phyloP scores from a whole-genome alignment of 306 rosid species.

The Trifolium repens region DNA sequence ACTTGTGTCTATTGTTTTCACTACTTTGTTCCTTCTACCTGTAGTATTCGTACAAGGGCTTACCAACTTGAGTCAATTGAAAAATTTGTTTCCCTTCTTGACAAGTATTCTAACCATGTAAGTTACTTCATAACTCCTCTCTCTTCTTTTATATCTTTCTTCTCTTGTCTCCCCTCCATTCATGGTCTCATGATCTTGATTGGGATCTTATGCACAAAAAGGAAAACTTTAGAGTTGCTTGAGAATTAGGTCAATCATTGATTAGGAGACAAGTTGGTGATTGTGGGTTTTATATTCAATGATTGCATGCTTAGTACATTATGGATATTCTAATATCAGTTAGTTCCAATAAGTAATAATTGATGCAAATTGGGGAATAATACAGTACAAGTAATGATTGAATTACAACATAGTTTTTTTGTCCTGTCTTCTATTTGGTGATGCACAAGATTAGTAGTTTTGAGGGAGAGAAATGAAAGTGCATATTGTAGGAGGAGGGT shows the following conservation, averaged over 20 bases:
- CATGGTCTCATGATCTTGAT: not conserved
- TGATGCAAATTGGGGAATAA: not conserved
- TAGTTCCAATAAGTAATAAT: not conserved
- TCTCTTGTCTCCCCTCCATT: not conserved
- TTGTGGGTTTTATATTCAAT: not conserved
- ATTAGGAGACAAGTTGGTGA: not conserved
- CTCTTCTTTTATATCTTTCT: not conserved
- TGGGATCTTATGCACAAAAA: not conserved
- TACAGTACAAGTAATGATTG: not conserved
- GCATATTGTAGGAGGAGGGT: not conserved
- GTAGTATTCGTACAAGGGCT: constrained; percentile 60
- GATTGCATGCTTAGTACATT: not conserved
- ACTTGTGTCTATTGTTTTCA: constrained; percentile 60
- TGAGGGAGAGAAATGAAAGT: not conserved
- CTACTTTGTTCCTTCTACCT: constrained; percentile 77
- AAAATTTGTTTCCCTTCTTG: constrained; percentile 86
- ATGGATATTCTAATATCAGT: not conserved
- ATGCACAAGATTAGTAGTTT: not conserved
- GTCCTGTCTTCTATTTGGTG: not conserved
- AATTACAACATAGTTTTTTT: not conserved
- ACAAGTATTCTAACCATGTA: constrained; percentile 76
- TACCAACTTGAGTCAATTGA: constrained; percentile 79
- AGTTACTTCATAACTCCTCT: constrained; percentile 38
- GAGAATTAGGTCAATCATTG: not conserved
- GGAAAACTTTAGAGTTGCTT: constrained; percentile 2